Percentiles rank a stretch among this genome's conserved stretches.
phyloP scores from a whole-genome alignment of 495 filamentous ascomycete genomes.

The Penicillium psychrofluorescens region DNA sequence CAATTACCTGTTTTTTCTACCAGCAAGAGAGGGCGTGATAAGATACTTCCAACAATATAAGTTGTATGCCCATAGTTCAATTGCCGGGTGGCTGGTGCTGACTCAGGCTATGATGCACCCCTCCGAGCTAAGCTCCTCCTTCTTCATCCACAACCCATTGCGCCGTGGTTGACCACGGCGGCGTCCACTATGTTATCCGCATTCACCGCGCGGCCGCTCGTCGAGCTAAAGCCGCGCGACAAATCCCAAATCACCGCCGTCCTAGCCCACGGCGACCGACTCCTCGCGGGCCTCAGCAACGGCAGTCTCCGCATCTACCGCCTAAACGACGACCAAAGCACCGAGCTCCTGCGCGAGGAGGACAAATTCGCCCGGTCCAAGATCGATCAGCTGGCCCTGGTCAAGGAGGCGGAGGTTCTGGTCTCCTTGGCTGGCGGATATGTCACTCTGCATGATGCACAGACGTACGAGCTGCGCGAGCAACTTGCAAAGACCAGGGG shows the following conservation, averaged over 20 bases:
- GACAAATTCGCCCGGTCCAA: conserved; percentile 88
- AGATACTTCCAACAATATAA: no score
- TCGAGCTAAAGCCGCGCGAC: conserved; percentile 92
- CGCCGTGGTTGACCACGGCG: conserved; percentile 11
- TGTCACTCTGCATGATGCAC: conserved; percentile 81
- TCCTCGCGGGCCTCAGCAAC: conserved; percentile 85
- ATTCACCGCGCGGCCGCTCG: conserved; percentile 90
- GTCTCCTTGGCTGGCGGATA: conserved; percentile 84
- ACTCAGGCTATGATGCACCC: no score
- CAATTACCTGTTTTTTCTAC: no score
- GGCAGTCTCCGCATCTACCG: conserved; percentile 88
- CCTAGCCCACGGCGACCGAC: conserved; percentile 82
- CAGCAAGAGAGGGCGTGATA: no score
- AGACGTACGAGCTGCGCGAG: conserved; percentile 74
- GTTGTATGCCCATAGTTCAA: no score
- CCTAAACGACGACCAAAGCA: conserved; percentile 63
- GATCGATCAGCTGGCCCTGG: conserved; percentile 86
- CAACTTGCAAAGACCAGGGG: conserved; percentile 75
- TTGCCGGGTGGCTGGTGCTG: no score
- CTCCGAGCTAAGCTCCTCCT: no score
- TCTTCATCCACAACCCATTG: no score
- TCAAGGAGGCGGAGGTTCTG: conserved; percentile 88
- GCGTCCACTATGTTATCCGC: conserved; percentile 74
- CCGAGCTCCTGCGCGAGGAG: conserved; percentile 79
- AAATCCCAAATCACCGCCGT: conserved; percentile 94